phyloP scores from a whole-genome alignment of 805 yeast species.

The Saccharomycopsis fodiens region DNA sequence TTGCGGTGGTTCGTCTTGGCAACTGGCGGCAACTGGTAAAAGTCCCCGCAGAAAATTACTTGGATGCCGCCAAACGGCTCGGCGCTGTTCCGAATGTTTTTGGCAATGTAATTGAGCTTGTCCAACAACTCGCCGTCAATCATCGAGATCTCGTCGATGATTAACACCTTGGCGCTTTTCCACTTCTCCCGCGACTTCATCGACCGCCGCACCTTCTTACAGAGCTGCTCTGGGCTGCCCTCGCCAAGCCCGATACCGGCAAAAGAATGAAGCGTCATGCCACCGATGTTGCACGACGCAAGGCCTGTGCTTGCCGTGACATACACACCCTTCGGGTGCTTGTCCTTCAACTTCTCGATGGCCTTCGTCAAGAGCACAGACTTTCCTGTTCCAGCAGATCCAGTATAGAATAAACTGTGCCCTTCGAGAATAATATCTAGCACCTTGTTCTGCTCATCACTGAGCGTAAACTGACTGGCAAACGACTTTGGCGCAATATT shows the following conservation, averaged over 20 bases:
- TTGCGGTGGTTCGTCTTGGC: conserved; percentile 27
- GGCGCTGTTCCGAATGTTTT: conserved; percentile 35
- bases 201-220: conserved; percentile 46
- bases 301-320: conserved; percentile 82
- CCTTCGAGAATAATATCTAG: conserved; percentile 59
- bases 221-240: conserved; percentile 39
- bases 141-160: conserved; percentile 79
- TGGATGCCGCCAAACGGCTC: conserved; percentile 79
- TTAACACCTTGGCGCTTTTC: conserved; percentile 48
- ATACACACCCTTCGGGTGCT: conserved; percentile 49
- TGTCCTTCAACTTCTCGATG: conserved; percentile 42
- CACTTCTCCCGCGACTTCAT: conserved; percentile 46
- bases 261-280: conserved; percentile 68
- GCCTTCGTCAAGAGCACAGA: conserved; percentile 71
- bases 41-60: conserved; percentile 70
- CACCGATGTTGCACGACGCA: conserved; percentile 79
- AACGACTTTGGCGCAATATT: not conserved
- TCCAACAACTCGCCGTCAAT: conserved; percentile 61
- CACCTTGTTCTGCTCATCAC: conserved; percentile 60
- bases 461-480: conserved; percentile 25
- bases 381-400: conserved; percentile 98
- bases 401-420: conserved; percentile 78
- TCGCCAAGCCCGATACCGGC: conserved; percentile 72
- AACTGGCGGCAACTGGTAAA: conserved; percentile 77
- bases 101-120: conserved; percentile 55